Evolutionary conservation across 768 basidiomycete genomes (phyloP).

Genomic region (Hemileccinum impolitum): DNA sequence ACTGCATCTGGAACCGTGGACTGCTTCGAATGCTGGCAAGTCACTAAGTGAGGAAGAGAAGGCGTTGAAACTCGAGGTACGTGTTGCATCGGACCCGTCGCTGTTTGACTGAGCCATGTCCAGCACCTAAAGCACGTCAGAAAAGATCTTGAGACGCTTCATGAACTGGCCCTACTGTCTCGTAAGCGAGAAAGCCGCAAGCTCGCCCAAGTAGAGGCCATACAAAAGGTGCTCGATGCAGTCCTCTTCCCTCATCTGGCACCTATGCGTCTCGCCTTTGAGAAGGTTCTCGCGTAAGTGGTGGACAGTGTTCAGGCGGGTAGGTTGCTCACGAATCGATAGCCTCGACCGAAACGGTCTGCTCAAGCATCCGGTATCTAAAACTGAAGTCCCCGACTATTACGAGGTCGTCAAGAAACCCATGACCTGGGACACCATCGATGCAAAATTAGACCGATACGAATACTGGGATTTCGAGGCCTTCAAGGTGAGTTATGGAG

Average conservation of each 20-base stretch:
- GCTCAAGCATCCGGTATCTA: constrained; percentile 83
- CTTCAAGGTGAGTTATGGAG: constrained; percentile 54
- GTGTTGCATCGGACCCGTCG: constrained; percentile 18
- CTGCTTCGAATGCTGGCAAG: constrained; percentile 62
- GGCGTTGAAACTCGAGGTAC: constrained; percentile 73
- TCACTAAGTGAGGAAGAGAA: constrained; percentile 81
- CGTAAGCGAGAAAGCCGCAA: constrained; percentile 83
- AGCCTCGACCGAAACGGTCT: constrained; percentile 72
- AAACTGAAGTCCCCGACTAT: constrained; percentile 82
- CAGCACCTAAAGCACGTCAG: constrained; percentile 61
- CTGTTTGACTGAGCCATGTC: constrained; percentile 4
- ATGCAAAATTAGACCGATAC: constrained; percentile 74
- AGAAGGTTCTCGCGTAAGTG: constrained; percentile 66
- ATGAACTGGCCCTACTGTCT: constrained; percentile 59
- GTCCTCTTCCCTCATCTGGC: constrained; percentile 67
- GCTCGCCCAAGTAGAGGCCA: constrained; percentile 58
- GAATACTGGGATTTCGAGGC: constrained; percentile 75
- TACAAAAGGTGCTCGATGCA: constrained; percentile 61
- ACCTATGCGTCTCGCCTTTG: constrained; percentile 59
- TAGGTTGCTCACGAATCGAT: constrained; percentile 9
- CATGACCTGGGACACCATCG: constrained; percentile 87
- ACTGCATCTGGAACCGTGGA: constrained; percentile 97
- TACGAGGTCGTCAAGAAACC: constrained; percentile 81
- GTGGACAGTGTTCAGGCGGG: neutral
- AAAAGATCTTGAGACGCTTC: constrained; percentile 73